phyloP scores from a whole-genome alignment of 176 grass and related monocot species.

The Oryza glumipatula region DNA sequence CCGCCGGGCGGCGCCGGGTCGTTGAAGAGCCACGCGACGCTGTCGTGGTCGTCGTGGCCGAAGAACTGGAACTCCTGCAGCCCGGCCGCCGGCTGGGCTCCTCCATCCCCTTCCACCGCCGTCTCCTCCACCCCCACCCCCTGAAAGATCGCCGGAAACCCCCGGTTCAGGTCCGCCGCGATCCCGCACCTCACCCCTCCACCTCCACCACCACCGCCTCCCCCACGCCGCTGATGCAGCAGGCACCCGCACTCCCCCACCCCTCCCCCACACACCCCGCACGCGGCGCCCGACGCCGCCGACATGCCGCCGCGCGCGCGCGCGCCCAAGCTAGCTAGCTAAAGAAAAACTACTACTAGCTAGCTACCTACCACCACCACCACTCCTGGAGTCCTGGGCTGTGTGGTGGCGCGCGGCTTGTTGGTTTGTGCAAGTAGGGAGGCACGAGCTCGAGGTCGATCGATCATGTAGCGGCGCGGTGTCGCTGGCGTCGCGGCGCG shows the following conservation, averaged over 20 bases:
- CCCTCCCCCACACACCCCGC: slow-evolving; percentile 47
- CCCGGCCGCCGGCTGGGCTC: slow-evolving; percentile 25
- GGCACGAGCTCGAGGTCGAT: neutral
- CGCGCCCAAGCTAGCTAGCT: neutral
- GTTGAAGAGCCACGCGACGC: slow-evolving; percentile 67
- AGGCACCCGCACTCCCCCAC: slow-evolving; percentile 40
- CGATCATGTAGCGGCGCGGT: neutral
- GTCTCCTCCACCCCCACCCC: neutral
- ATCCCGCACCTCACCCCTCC: slow-evolving; percentile 40
- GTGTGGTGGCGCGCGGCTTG: slow-evolving; percentile 32
- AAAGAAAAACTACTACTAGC: too few species aligned
- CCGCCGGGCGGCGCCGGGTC: slow-evolving; percentile 36
- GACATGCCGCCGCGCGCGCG: slow-evolving; percentile 27
- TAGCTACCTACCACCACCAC: neutral
- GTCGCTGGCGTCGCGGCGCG: neutral
- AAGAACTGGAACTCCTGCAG: slow-evolving; percentile 85
- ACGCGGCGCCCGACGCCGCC: slow-evolving; percentile 50
- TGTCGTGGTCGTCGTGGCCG: slow-evolving; percentile 69
- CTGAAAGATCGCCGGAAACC: slow-evolving; percentile 30
- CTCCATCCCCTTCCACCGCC: neutral
- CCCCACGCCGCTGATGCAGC: neutral
- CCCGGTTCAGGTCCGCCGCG: slow-evolving; percentile 54
- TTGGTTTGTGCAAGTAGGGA: slow-evolving; percentile 4
- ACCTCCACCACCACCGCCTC: neutral
- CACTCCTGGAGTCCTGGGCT: neutral